Conservation (phyloP, 2,329 filamentous ascomycete species). For the Cercospora beticola region DNA sequence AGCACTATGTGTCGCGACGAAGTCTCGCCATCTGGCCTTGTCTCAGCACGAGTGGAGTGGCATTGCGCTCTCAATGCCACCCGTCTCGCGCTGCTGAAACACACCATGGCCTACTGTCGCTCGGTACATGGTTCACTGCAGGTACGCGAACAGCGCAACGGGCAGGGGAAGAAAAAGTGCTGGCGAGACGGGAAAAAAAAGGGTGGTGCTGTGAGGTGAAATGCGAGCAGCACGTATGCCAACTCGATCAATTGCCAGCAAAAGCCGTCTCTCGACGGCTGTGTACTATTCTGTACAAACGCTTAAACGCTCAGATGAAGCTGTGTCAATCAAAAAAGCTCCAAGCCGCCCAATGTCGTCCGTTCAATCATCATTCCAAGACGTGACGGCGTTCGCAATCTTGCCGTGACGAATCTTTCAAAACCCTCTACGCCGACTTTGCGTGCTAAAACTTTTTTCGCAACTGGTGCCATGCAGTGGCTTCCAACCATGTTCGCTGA, state of each 20-base stretch:
- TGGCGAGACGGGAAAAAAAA: neutral
- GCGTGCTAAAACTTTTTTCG: slow-evolving; percentile 19
- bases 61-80: neutral
- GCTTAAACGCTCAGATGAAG: slow-evolving; percentile 23
- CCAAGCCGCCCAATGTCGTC: slow-evolving; percentile 12
- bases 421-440: slow-evolving; percentile 14
- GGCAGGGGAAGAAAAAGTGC: neutral
- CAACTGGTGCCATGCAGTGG: slow-evolving; percentile 16
- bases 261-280: slow-evolving; percentile 12
- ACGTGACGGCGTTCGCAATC: slow-evolving; percentile 4
- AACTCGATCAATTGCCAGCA: slow-evolving; percentile 10
- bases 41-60: neutral
- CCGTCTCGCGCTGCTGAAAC: neutral
- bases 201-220: neutral
- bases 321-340: slow-evolving; percentile 15
- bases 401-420: neutral
- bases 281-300: slow-evolving; percentile 27
- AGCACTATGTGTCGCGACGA: neutral
- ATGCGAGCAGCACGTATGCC: slow-evolving; percentile 7
- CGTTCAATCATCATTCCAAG: slow-evolving; percentile 3
- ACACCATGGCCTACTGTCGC: slow-evolving; percentile 11
- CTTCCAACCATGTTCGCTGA: slow-evolving; percentile 16
- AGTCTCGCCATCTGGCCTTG: slow-evolving; percentile 1
- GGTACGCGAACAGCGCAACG: slow-evolving; percentile 17
- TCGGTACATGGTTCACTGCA: slow-evolving; percentile 21